phyloP scores from a whole-genome alignment of 208 protist genomes.

The Acanthamoeba healyi region DNA sequence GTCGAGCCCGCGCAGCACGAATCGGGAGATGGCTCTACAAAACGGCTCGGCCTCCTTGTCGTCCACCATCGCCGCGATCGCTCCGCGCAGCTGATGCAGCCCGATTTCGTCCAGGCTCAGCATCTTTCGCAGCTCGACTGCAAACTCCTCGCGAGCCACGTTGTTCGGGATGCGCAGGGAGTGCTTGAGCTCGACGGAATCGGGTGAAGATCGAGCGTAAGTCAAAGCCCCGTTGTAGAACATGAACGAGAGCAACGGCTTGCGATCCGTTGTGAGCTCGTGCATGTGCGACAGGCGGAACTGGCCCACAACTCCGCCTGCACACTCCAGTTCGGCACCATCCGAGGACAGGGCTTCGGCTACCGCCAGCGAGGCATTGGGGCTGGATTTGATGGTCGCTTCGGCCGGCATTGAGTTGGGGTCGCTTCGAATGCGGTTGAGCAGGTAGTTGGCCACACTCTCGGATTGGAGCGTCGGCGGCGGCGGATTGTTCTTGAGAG shows the following conservation, averaged over 20 bases:
- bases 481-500: neutral
- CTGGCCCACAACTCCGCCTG: neutral
- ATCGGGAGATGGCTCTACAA: constrained; percentile 49
- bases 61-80: constrained; percentile 27
- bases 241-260: constrained; percentile 68
- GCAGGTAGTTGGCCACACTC: constrained; percentile 15
- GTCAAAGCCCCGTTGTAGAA: constrained; percentile 70
- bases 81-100: neutral
- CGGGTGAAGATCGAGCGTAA: constrained; percentile 30
- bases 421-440: constrained; percentile 11
- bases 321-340: constrained; percentile 32
- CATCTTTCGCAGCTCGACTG: constrained; percentile 17
- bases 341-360: constrained; percentile 22
- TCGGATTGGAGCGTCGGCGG: constrained; percentile 5
- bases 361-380: constrained; percentile 36
- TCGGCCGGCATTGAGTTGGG: constrained; percentile 66
- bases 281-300: constrained; percentile 66
- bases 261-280: constrained; percentile 28
- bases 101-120: constrained; percentile 29
- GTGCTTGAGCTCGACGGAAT: constrained; percentile 1
- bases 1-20: constrained; percentile 5
- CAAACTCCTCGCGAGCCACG: constrained; percentile 31
- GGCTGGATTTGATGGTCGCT: constrained; percentile 51
- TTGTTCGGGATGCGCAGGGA: constrained; percentile 64
- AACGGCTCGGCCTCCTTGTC: constrained; percentile 19